Evolutionary conservation across 208 protist genomes (phyloP).

Genomic region (Leishmania aethiopica): DNA sequence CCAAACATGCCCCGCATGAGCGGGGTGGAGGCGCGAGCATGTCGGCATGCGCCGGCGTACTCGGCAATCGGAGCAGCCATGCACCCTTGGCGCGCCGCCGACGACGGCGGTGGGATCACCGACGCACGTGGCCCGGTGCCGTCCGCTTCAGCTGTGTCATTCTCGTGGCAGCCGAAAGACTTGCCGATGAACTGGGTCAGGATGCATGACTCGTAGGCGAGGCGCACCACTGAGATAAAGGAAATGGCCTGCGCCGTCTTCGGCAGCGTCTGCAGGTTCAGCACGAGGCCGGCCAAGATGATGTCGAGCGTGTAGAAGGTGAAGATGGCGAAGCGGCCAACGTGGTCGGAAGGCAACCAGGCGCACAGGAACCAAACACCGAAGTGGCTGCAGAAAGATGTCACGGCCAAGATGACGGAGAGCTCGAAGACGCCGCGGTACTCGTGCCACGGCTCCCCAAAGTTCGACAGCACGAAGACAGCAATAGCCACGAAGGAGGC

Average conservation of each 20-base stretch:
- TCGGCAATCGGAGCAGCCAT: background rate
- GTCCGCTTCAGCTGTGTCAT: background rate
- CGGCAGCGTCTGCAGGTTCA: slow-evolving; percentile 66
- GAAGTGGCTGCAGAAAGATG: slow-evolving; percentile 56
- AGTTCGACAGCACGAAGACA: slow-evolving; percentile 47
- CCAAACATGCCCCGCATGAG: background rate
- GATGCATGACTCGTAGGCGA: slow-evolving; percentile 63
- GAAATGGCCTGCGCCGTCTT: slow-evolving; percentile 39
- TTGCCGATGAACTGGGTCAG: slow-evolving; percentile 49
- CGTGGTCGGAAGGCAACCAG: slow-evolving; percentile 31
- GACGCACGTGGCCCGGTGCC: background rate
- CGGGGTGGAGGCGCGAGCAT: background rate
- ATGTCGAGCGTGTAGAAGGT: slow-evolving; percentile 65
- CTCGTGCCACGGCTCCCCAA: slow-evolving; percentile 54
- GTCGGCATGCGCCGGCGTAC: background rate
- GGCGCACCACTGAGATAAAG: slow-evolving; percentile 46
- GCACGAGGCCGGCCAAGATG: slow-evolving; percentile 58
- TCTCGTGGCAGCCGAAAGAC: slow-evolving; percentile 44
- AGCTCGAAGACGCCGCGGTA: slow-evolving; percentile 59
- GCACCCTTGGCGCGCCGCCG: too few species aligned
- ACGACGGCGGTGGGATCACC: background rate
- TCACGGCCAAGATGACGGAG: slow-evolving; percentile 50
- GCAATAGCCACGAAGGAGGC: slow-evolving; percentile 43
- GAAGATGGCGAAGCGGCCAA: slow-evolving; percentile 43
- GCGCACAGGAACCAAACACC: slow-evolving; percentile 52